These are phyloP conservation scores for Paecilomyces niveus DNA, from an alignment of 2,329 filamentous ascomycete genomes.

Conservation along the genomic window DNA sequence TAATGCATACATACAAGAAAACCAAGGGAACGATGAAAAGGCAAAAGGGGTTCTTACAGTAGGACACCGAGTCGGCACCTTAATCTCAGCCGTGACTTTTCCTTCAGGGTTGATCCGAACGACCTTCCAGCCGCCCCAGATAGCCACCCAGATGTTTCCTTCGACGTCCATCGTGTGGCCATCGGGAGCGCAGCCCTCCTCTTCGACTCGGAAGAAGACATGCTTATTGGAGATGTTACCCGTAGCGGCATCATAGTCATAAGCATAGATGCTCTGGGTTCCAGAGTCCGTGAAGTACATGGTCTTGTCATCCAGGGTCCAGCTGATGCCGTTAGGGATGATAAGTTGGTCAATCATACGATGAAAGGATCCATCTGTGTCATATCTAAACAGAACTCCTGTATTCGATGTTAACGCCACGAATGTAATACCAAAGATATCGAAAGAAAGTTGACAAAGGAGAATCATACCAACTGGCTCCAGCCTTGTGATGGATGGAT, in stretches of 20 bases:
- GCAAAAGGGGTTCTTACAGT: background rate
- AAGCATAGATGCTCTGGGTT: slow-evolving; percentile 61
- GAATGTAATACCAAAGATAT: background rate
- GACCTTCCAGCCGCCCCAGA: slow-evolving; percentile 73
- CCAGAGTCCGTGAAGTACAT: slow-evolving; percentile 82
- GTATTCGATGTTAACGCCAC: background rate
- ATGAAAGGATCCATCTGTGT: slow-evolving; percentile 53
- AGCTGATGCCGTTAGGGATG: slow-evolving; percentile 81
- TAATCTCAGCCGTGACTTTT: slow-evolving; percentile 65
- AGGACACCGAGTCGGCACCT: slow-evolving; percentile 57
- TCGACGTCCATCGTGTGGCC: slow-evolving; percentile 78
- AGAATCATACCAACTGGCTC: background rate
- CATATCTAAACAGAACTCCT: slow-evolving; percentile 67
- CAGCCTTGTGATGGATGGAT: slow-evolving; percentile 42
- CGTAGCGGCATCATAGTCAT: slow-evolving; percentile 62
- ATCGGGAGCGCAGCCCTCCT: slow-evolving; percentile 59
- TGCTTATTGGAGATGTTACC: slow-evolving; percentile 62
- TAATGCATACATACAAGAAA: background rate
- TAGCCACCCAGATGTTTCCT: slow-evolving; percentile 80
- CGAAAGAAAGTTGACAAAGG: background rate
- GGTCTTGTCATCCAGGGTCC: slow-evolving; percentile 64
- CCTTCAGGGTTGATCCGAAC: slow-evolving; percentile 66
- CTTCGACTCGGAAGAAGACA: slow-evolving; percentile 64
- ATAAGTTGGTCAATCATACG: slow-evolving; percentile 57
- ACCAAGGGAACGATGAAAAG: background rate